phyloP scores from a whole-genome alignment of 169 alveolate genomes.

The Cryptosporidium bovis region DNA sequence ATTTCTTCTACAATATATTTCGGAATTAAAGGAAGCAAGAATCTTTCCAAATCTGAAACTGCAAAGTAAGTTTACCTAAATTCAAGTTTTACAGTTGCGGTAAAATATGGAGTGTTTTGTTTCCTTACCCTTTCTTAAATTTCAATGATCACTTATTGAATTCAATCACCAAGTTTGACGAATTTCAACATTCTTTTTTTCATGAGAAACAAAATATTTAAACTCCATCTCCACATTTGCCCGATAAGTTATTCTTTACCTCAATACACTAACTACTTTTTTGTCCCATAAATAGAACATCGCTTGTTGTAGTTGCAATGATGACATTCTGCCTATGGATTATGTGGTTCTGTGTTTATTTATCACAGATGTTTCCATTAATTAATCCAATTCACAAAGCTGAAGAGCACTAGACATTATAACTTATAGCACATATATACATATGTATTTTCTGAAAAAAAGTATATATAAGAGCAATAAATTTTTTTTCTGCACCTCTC shows the following conservation, averaged over 20 bases:
- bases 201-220: too few species aligned
- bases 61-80: slow-evolving; percentile 59
- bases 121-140: background rate
- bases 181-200: too few species aligned
- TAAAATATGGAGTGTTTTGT: background rate
- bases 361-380: slow-evolving; percentile 66
- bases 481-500: background rate
- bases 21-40: slow-evolving; percentile 69
- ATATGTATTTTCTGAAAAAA: background rate
- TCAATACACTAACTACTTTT: background rate
- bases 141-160: background rate
- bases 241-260: too few species aligned
- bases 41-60: slow-evolving; percentile 62
- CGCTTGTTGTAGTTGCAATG: slow-evolving; percentile 72
- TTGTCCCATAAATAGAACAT: background rate
- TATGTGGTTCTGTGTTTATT: slow-evolving; percentile 72
- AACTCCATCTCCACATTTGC: too few species aligned
- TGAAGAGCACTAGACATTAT: slow-evolving; percentile 39
- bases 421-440: background rate
- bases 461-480: background rate
- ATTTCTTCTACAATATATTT: slow-evolving; percentile 54
- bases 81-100: too few species aligned
- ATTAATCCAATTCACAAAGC: slow-evolving; percentile 66
- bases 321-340: slow-evolving; percentile 72
- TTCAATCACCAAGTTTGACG: too few species aligned